These are phyloP conservation scores for Corniculantispora saksenae DNA, from an alignment of 2,329 filamentous ascomycete genomes.

Conservation along the genomic window DNA sequence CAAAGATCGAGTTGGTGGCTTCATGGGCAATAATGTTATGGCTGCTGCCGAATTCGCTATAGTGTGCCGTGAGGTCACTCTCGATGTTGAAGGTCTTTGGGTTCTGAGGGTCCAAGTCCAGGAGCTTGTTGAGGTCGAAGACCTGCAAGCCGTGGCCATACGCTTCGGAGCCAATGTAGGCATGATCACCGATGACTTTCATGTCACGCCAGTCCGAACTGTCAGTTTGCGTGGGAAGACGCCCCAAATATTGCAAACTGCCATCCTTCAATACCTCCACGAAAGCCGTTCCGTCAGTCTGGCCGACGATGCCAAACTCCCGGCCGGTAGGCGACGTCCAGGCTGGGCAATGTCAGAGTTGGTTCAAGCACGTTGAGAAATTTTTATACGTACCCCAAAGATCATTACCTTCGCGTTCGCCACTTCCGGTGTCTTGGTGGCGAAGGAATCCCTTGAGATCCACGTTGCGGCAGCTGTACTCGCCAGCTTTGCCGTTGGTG, in stretches of 20 bases:
- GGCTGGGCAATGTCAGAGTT: not conserved
- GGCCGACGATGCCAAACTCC: slow-evolving; percentile 47
- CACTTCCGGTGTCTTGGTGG: slow-evolving; percentile 38
- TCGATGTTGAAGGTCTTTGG: slow-evolving; percentile 33
- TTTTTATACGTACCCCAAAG: slow-evolving; percentile 29
- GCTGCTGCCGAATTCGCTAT: slow-evolving; percentile 38
- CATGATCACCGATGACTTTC: slow-evolving; percentile 37
- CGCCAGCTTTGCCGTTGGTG: slow-evolving; percentile 33
- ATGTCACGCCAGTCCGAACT: slow-evolving; percentile 42
- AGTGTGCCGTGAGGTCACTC: slow-evolving; percentile 36
- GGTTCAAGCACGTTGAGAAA: no score
- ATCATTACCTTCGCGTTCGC: slow-evolving; percentile 37
- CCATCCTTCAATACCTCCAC: slow-evolving; percentile 45
- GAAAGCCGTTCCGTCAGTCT: slow-evolving; percentile 50
- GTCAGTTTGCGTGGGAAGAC: slow-evolving; percentile 43
- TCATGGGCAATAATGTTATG: slow-evolving; percentile 44
- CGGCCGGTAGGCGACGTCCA: slow-evolving; percentile 34
- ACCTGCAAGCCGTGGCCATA: slow-evolving; percentile 59
- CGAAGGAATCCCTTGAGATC: slow-evolving; percentile 39
- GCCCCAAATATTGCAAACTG: slow-evolving; percentile 45
- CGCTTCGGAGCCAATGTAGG: slow-evolving; percentile 45
- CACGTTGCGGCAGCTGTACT: slow-evolving; percentile 36
- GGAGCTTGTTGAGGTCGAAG: slow-evolving; percentile 61
- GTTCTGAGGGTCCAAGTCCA: slow-evolving; percentile 41
- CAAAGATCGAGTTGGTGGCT: slow-evolving; percentile 45